Evolutionary conservation across 495 filamentous ascomycete species (phyloP), one percentile per base, ranked within the genome.

Genomic region (Penicillium odoratum): DNA sequence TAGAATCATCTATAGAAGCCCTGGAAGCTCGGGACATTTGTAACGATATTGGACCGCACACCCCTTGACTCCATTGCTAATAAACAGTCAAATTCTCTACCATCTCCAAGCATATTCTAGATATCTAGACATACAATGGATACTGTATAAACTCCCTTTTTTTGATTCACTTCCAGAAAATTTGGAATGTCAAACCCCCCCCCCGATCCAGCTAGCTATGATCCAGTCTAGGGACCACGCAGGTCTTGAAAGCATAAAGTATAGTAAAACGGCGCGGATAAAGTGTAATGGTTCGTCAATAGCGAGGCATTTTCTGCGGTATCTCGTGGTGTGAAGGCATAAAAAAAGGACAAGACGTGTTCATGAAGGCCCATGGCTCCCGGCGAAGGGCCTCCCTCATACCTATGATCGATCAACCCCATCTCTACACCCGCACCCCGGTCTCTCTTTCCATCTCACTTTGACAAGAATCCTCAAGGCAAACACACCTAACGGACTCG

Each of bases 271-370:
- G 28, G 30, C 46, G 61, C 54, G 64, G 38, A 67, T 40, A 65
- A 53, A 49, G 54, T 52, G 48, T 44, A 64, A 62, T 64, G 51
- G 59, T 64, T 69, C 67, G 61, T 69, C 64, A 69, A 69, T 67
- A 64, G 50, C 66, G 60, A 59, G 63, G 64, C 67, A 63, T 65
- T 67, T 65, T 68, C 66, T 69, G 67, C 67, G 64, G 67, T 69
- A 69, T 67, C 64, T 69, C 62, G 67, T 36, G 52, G 40, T 55
- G 61, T 55, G 26, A 63, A 52, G 55, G 64, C 64, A 69, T 69
- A 69, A 65, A 46, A 67, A 65, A 56, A 49, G 56, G 36, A 68
- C 55, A 48, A 59, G 29, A 55, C 56, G 59, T 62, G 59, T 54
- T 67, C 62, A 58, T 68, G 49, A 58, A 59, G 62, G 60, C 60